These are phyloP conservation scores for Penicillium sp. DNA, from an alignment of 2,329 filamentous ascomycete genomes.

Conservation along the genomic window DNA sequence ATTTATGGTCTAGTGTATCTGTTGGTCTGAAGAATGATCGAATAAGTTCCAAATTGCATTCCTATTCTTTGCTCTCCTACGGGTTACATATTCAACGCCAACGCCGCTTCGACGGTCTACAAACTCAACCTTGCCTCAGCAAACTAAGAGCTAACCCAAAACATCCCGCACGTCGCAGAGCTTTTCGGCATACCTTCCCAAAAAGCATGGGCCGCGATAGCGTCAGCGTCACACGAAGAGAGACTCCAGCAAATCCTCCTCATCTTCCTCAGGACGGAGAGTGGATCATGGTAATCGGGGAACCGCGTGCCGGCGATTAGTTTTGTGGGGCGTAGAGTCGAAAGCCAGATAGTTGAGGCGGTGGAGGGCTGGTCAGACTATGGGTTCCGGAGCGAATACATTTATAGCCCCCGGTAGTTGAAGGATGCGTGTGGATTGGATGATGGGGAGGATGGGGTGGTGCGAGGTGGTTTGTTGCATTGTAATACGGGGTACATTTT, in stretches of 20 bases:
- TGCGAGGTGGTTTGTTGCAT: conserved; percentile 70
- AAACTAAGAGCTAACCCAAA: conserved; percentile 68
- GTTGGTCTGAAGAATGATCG: too few relatives aligned
- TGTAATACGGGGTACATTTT: conserved; percentile 62
- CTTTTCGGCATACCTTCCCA: conserved; percentile 55
- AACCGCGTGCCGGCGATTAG: conserved; percentile 61
- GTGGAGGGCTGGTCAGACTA: conserved; percentile 60
- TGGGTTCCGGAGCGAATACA: conserved; percentile 66
- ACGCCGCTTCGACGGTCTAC: conserved; percentile 64
- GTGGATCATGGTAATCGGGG: conserved; percentile 61
- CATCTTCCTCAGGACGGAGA: conserved; percentile 55
- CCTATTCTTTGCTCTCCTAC: too few relatives aligned
- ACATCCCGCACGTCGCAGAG: conserved; percentile 59
- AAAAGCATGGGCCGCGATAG: conserved; percentile 56
- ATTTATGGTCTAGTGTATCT: too few relatives aligned
- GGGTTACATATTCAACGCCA: conserved; percentile 67
- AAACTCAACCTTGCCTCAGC: conserved; percentile 68
- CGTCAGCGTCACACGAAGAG: conserved; percentile 61
- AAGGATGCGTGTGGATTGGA: conserved; percentile 59
- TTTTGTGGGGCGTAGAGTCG: conserved; percentile 60
- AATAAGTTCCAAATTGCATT: conserved; percentile 54
- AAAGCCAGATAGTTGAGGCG: conserved; percentile 59
- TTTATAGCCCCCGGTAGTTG: conserved; percentile 66
- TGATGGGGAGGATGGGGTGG: conserved; percentile 61
- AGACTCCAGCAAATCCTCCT: conserved; percentile 60